Percentiles rank a stretch among this genome's conserved stretches.
Conservation (phyloP, 2,329 filamentous ascomycete species). For the Hymenoscyphus fraxineus region DNA sequence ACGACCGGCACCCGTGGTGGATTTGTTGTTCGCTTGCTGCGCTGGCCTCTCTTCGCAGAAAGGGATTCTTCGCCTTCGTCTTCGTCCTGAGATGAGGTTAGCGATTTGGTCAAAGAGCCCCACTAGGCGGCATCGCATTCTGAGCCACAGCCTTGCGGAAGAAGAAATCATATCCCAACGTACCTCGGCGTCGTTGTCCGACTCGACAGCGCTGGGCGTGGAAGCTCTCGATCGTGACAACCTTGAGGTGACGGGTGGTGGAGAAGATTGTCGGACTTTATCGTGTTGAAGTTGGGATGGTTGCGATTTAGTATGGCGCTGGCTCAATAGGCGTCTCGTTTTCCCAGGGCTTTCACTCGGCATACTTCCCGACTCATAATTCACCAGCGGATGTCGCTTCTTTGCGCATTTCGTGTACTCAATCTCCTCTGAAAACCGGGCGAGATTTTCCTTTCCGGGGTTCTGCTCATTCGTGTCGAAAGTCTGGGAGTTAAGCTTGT, state of each 20-base stretch:
- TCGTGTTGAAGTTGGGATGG: background rate
- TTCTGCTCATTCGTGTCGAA: background rate
- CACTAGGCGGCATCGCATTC: background rate
- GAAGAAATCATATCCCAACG: background rate
- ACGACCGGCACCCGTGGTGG: background rate
- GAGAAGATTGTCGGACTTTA: background rate
- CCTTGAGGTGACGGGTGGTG: background rate
- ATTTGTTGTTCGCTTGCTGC: background rate
- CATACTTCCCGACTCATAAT: constrained; percentile 2
- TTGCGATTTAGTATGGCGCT: background rate
- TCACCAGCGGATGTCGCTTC: background rate
- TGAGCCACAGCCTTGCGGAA: constrained; percentile 1
- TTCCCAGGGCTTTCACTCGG: constrained; percentile 4
- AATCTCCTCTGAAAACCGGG: background rate
- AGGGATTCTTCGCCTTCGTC: constrained; percentile 1
- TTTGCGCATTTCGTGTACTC: constrained; percentile 2
- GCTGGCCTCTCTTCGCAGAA: background rate
- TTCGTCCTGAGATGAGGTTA: constrained; percentile 5
- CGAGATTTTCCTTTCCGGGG: background rate
- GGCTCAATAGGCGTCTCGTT: background rate
- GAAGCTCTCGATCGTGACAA: background rate
- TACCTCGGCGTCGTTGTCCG: constrained; percentile 3
- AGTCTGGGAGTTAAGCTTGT: background rate
- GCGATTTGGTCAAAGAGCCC: constrained; percentile 3
- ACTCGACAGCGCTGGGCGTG: background rate